Base-by-base conservation (phyloP, 106 monocot species). In the Cymbidium sinense region DNA sequence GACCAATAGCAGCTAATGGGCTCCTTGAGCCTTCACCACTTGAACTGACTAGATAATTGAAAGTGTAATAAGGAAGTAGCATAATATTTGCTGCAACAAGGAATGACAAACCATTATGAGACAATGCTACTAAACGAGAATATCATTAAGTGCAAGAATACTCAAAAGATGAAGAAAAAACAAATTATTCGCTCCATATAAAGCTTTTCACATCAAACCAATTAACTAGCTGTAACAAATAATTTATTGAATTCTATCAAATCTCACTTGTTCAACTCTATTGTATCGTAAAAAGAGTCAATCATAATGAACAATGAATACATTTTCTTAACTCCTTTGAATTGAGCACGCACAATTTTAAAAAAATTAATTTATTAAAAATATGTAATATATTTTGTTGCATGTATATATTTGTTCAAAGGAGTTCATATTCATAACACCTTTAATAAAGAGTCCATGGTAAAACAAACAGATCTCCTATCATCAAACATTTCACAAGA, bases 11-110 rank as follows among this genome's bases (percentile, higher is more conserved):
- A 34, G 88, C 94, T 80, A 94, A 80, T 72, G 84, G 88, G 81
- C 80, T 91, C 81, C 82, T 86, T 62, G 81, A 73, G 50, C 83
- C 84, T 70, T 90, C 94, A 47, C 82, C 82, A 64, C 79, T 90
- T 84, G 94, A 87, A 81, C 88, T 91, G 54, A 94, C 84, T 73
- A 96, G 84, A 81, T 86, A 88, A 76, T 94, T 96, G 81, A 98
- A 90, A 75, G 96, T 98, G 77, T 98, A 98, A 70, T 94, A 92
- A 35, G 96, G 96, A 58, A 98, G 81, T 34, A 98, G 79, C 34
- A 98, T 92, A 82, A 98, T 87, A 87, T 88, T 98, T 81, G 96
- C 96, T 98, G 93, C 88, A 92, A 78, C 73, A 75, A 43, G 50
- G 82, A 75, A 78, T 50, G 81, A 27, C 69, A 50, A 61, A 20